Conservation (phyloP, 305 asterid genomes). For the Euphrasia arctica region DNA sequence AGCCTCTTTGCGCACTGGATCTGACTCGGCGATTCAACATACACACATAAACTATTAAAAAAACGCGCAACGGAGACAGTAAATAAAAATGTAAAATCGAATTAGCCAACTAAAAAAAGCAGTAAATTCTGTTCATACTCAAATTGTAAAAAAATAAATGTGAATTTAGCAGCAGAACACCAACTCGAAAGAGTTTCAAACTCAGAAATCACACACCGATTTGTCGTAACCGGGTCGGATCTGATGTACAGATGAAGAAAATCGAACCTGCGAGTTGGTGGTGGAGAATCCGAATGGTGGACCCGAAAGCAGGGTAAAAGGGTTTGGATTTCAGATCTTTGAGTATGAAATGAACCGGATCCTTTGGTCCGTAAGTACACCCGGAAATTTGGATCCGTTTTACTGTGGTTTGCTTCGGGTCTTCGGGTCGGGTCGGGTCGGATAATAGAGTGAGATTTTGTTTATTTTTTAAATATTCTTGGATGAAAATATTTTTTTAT, state of each 20-base stretch:
- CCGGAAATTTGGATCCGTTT: constrained; percentile 42
- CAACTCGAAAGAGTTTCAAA: constrained; percentile 7
- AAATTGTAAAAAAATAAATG: constrained; percentile 15
- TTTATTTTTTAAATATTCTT: not conserved
- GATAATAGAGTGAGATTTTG: not conserved
- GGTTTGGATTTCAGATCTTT: constrained; percentile 40
- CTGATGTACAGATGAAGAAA: constrained; percentile 7
- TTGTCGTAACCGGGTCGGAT: constrained; percentile 39
- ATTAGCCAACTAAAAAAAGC: constrained; percentile 12
- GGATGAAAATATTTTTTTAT: too few relatives aligned
- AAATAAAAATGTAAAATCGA: not conserved
- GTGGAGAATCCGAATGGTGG: constrained; percentile 40
- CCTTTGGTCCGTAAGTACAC: constrained; percentile 26
- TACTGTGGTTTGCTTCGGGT: constrained; percentile 22
- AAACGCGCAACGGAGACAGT: not conserved
- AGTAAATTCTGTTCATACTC: constrained; percentile 15
- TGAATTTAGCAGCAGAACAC: constrained; percentile 7
- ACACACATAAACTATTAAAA: too few relatives aligned
- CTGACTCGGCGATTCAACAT: too few relatives aligned
- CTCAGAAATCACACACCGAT: constrained; percentile 5
- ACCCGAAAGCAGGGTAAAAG: constrained; percentile 39
- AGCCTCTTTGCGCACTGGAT: too few relatives aligned
- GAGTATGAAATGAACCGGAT: constrained; percentile 36
- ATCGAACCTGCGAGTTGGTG: constrained; percentile 29
- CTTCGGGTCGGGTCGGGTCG: constrained; percentile 29